Percentiles rank a stretch among this genome's conserved stretches.
phyloP scores from a whole-genome alignment of 202 grass and related monocot species.

The Dendrocalamus latiflorus region DNA sequence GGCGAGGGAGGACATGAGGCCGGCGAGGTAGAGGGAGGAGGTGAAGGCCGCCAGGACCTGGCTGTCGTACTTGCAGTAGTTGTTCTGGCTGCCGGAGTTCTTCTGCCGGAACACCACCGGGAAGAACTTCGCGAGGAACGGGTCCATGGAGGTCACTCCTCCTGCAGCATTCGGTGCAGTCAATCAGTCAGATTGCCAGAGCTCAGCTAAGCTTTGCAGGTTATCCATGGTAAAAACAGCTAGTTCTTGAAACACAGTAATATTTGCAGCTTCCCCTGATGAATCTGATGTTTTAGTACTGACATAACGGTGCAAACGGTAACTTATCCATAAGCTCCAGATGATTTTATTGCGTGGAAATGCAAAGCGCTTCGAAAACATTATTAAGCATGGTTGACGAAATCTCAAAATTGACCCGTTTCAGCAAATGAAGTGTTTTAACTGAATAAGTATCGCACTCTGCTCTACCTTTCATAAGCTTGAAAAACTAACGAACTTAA shows the following conservation, averaged over 20 bases:
- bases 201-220: background rate
- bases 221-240: background rate
- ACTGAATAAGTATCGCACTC: background rate
- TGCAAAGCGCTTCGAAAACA: background rate
- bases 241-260: background rate
- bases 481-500: background rate
- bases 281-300: background rate
- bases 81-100: constrained; percentile 54
- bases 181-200: background rate
- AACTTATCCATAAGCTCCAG: background rate
- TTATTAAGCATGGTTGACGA: background rate
- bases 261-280: background rate
- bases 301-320: background rate
- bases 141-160: constrained; percentile 88
- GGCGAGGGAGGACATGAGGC: constrained; percentile 58
- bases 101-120: constrained; percentile 62
- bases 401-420: background rate
- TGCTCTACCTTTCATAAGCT: no score
- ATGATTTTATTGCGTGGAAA: background rate
- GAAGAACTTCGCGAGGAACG: constrained; percentile 91
- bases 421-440: background rate
- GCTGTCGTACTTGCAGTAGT: constrained; percentile 99
- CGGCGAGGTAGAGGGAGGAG: constrained; percentile 87
- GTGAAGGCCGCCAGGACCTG: constrained; percentile 79
- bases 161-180: constrained; percentile 31